Evolutionary conservation across 257 asterid species (phyloP), one percentile per base, ranked within the genome.

Genomic region (Ligustrum vulgare): DNA sequence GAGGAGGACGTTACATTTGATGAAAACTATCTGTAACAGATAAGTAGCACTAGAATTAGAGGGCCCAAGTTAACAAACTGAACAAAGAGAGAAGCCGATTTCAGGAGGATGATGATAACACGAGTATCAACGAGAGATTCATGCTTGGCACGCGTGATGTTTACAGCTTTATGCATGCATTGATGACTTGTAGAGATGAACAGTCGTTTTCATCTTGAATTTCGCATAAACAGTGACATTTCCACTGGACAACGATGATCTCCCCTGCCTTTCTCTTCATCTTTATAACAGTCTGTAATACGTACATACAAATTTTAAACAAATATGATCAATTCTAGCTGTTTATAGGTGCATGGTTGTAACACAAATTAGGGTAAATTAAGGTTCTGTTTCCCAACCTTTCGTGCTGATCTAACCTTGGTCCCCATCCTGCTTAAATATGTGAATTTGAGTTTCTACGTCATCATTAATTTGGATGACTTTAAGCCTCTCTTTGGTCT

Each of bases 161-260:
- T 58, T 22, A 8, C n/a, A n/a, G n/a, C 65, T 58, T 58, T 58
- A 58, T 58, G 65, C 28, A 20, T 20, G 33, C 25, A 37, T 31
- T 37, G 31, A 69, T 43, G 31, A 69, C 31, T 39, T 58, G 65
- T 5, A 22, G 16, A 22, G 65, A 47, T 23, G 71, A 56, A 11
- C 63, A 60, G 60, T 77, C 76, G 70, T 77, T 77, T 77, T 77
- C 80, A 67, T 60, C 65, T 76, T 58, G 71, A 41, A 70, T 58
- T 58, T 39, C 51, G 75, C 12, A 13, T 45, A 13, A n/a, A 32
- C 67, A 18, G 36, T 32, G 66, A 60, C 72, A 15, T 77, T 77
- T 60, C 71, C 77, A 63, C 67, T 73, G 71, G 77, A 18, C 5
- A 70, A 39, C 60, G 33, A 22, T 58, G 65, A 58, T 20, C 65